phyloP scores from a whole-genome alignment of 495 filamentous ascomycete genomes.

The Penicillium paradoxum region DNA sequence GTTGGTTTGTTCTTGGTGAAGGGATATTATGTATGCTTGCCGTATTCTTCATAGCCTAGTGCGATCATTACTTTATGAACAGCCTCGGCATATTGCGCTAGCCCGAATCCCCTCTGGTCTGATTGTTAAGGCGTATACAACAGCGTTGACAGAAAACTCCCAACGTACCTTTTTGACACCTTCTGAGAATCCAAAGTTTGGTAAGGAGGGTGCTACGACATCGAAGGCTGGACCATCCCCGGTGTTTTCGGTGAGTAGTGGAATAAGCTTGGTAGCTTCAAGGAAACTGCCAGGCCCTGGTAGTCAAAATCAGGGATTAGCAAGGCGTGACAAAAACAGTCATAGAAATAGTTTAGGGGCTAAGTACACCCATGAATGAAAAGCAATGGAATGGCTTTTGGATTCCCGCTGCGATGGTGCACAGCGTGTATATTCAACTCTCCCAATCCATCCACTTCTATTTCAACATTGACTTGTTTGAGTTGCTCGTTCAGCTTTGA shows the following conservation, averaged over 20 bases:
- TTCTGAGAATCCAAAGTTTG: conserved; percentile 66
- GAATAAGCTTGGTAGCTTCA: conserved; percentile 59
- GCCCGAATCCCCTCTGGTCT: conserved; percentile 35
- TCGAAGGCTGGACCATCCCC: conserved; percentile 55
- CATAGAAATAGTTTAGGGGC: not conserved
- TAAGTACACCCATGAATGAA: conserved; percentile 56
- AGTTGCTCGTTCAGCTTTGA: conserved; percentile 37
- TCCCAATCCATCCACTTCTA: conserved; percentile 35
- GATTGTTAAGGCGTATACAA: conserved; percentile 4
- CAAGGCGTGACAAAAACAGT: not conserved
- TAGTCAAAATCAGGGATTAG: not conserved
- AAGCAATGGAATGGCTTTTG: conserved; percentile 53
- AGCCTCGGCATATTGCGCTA: conserved; percentile 40
- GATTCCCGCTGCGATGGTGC: conserved; percentile 49
- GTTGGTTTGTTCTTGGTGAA: not conserved
- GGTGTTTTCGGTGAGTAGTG: conserved; percentile 45
- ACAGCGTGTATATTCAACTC: conserved; percentile 44
- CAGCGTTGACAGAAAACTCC: not conserved
- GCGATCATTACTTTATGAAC: conserved; percentile 40
- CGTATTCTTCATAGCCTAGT: conserved; percentile 43
- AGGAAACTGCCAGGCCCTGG: conserved; percentile 66
- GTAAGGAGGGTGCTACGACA: conserved; percentile 64
- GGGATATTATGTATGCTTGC: conserved; percentile 12
- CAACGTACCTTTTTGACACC: conserved; percentile 41
- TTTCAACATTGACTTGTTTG: conserved; percentile 32